Evolutionary conservation across 1,284 basidiomycete species (phyloP).

Genomic region (Grifola frondosa): DNA sequence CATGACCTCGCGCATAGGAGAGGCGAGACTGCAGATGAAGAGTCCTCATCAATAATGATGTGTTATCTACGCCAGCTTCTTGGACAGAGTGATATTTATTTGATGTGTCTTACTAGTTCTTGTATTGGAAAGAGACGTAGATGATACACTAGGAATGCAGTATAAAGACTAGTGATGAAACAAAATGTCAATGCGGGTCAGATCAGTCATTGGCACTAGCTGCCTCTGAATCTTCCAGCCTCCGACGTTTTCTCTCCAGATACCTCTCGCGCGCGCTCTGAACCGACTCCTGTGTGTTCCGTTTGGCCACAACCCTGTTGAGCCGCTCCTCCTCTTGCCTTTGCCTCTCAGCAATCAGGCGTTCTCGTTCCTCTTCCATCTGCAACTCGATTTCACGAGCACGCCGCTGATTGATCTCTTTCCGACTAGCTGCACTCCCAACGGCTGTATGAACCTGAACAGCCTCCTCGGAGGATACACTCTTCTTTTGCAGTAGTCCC

Average conservation of each 20-base stretch:
- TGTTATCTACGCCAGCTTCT: not conserved
- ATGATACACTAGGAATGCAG: constrained; percentile 1
- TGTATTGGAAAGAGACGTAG: not conserved
- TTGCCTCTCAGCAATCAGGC: constrained; percentile 57
- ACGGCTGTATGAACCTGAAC: constrained; percentile 66
- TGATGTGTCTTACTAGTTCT: not conserved
- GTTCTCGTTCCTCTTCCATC: constrained; percentile 68
- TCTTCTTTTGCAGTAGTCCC: constrained; percentile 36
- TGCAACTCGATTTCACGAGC: constrained; percentile 72
- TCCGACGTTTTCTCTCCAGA: constrained; percentile 76
- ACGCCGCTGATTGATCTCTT: constrained; percentile 81
- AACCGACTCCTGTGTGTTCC: constrained; percentile 73
- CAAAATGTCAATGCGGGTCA: not conserved
- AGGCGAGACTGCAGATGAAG: constrained; percentile 30
- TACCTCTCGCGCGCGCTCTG: constrained; percentile 76
- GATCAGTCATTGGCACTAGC: not conserved
- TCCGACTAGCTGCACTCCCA: constrained; percentile 74
- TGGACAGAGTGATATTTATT: not conserved
- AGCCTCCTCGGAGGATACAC: constrained; percentile 32
- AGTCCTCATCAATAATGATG: constrained; percentile 7
- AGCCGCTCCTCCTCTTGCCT: constrained; percentile 57
- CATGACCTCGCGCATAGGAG: constrained; percentile 37
- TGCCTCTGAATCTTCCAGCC: constrained; percentile 53
- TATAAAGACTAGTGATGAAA: not conserved
- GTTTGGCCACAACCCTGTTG: constrained; percentile 55